These are phyloP conservation scores for Amanita jacksonii DNA, from an alignment of 768 basidiomycete genomes.

Conservation along the genomic window DNA sequence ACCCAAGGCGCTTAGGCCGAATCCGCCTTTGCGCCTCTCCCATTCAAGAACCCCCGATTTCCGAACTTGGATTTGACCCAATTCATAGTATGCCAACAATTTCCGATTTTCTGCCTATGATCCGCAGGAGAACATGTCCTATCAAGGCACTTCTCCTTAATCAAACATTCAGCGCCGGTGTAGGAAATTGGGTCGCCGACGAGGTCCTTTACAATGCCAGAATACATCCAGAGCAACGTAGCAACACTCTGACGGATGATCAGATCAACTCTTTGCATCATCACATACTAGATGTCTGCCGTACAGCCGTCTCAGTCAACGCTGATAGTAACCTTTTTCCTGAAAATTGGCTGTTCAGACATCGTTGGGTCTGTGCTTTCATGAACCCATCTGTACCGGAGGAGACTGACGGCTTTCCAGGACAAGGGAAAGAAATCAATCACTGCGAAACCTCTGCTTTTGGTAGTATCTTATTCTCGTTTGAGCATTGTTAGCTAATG, in stretches of 20 bases:
- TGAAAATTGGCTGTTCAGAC: slow-evolving; percentile 54
- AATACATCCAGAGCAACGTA: slow-evolving; percentile 64
- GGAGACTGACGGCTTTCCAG: slow-evolving; percentile 19
- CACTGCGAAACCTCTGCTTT: slow-evolving; percentile 27
- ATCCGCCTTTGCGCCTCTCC: slow-evolving; percentile 55
- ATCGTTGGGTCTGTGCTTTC: slow-evolving; percentile 47
- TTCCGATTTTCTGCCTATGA: slow-evolving; percentile 35
- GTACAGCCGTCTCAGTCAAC: slow-evolving; percentile 54
- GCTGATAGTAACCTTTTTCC: slow-evolving; percentile 66
- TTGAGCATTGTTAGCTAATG: slow-evolving; percentile 6
- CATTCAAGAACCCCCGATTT: slow-evolving; percentile 57
- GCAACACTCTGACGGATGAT: slow-evolving; percentile 39
- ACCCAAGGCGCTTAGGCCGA: slow-evolving; percentile 62
- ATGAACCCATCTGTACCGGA: neutral
- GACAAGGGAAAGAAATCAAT: slow-evolving; percentile 50
- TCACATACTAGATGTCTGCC: slow-evolving; percentile 46
- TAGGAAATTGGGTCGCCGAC: slow-evolving; percentile 82
- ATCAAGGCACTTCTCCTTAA: slow-evolving; percentile 71
- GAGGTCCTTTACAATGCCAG: slow-evolving; percentile 68
- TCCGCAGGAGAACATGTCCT: slow-evolving; percentile 50
- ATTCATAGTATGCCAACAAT: slow-evolving; percentile 57
- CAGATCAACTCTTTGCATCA: slow-evolving; percentile 43
- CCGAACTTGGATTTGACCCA: slow-evolving; percentile 68
- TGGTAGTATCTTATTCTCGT: slow-evolving; percentile 26
- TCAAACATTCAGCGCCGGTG: slow-evolving; percentile 72